Evolutionary conservation across 352 stramenopile species (phyloP).

Genomic region (Blastocystis sp.): DNA sequence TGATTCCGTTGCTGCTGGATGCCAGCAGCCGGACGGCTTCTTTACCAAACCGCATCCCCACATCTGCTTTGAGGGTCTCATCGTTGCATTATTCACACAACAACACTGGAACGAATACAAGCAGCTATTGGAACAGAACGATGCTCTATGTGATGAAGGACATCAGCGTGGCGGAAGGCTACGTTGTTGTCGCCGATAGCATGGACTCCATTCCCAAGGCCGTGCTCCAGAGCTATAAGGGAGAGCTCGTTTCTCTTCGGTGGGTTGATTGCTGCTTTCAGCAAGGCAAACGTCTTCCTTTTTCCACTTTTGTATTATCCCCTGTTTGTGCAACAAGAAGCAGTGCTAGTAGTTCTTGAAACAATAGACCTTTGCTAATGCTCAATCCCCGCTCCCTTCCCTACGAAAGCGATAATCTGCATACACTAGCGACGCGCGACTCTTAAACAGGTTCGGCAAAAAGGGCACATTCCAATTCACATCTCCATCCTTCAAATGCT

Average conservation of each 20-base stretch:
- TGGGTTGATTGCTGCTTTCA: constrained; percentile 47
- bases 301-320: not conserved
- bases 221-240: not conserved
- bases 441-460: not conserved
- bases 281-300: not conserved
- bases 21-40: not conserved
- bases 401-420: constrained; percentile 51
- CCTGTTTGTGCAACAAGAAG: constrained; percentile 32
- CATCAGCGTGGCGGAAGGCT: not conserved
- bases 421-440: constrained; percentile 29
- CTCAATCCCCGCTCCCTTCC: not conserved
- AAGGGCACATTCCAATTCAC: constrained; percentile 41
- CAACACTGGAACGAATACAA: not conserved
- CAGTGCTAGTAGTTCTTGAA: not conserved
- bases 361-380: constrained; percentile 28
- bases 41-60: not conserved
- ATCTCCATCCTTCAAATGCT: not conserved
- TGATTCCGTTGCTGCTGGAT: not conserved
- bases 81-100: not conserved
- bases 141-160: constrained; percentile 19
- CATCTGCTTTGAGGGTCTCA: not conserved
- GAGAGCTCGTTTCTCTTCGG: not conserved
- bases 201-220: not conserved
- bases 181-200: not conserved
- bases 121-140: not conserved